Evolutionary conservation across 768 basidiomycete species (phyloP).

Genomic region (Tricholomella constricta): DNA sequence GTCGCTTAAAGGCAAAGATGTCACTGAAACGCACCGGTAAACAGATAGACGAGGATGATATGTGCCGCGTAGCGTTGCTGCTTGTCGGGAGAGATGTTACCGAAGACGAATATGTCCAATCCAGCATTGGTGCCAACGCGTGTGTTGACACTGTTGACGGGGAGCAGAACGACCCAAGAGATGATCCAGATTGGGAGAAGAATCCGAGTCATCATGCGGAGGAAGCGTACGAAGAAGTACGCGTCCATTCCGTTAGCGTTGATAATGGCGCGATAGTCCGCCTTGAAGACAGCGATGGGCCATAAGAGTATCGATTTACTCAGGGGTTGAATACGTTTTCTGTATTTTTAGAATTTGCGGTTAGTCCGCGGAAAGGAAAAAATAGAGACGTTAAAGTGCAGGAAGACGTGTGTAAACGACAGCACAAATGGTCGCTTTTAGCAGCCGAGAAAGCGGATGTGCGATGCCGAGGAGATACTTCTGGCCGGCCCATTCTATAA

Average conservation of each 20-base stretch:
- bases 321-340: slow-evolving; percentile 62
- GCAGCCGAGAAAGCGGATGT: too few relatives aligned
- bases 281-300: slow-evolving; percentile 63
- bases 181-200: slow-evolving; percentile 91
- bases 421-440: background rate
- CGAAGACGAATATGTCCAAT: slow-evolving; percentile 76
- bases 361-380: background rate
- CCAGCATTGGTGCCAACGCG: slow-evolving; percentile 46
- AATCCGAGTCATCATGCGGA: slow-evolving; percentile 80
- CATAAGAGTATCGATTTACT: slow-evolving; percentile 55
- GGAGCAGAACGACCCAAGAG: slow-evolving; percentile 85
- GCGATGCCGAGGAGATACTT: too few relatives aligned
- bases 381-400: background rate
- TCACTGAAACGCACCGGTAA: slow-evolving; percentile 61
- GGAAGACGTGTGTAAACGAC: background rate
- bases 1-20: background rate
- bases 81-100: slow-evolving; percentile 61
- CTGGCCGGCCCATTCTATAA: too few relatives aligned
- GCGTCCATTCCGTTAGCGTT: slow-evolving; percentile 83
- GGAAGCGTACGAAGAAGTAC: slow-evolving; percentile 91
- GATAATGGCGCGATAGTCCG: slow-evolving; percentile 64
- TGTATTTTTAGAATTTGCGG: slow-evolving; percentile 24
- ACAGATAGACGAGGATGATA: slow-evolving; percentile 71
- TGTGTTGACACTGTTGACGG: slow-evolving; percentile 64
- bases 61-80: slow-evolving; percentile 76